These are phyloP conservation scores for Bruguiera parviflora DNA, from an alignment of 345 rosid genomes.

Conservation along the genomic window DNA sequence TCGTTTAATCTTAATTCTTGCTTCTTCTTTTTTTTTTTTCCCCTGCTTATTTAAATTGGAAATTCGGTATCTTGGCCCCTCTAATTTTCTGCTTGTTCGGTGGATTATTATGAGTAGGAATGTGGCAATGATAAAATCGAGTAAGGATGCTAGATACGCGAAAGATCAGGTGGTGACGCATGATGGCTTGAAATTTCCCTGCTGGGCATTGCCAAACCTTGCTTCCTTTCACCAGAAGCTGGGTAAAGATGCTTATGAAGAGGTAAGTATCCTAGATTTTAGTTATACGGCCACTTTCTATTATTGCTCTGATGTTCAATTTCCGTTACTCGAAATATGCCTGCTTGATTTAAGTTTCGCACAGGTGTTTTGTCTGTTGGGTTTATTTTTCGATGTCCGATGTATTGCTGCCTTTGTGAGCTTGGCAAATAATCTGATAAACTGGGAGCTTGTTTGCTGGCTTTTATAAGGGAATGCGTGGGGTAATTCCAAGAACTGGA, in stretches of 20 bases:
- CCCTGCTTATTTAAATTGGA: neutral
- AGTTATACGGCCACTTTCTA: too few species aligned
- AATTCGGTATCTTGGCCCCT: neutral
- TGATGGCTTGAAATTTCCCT: slow-evolving; percentile 72
- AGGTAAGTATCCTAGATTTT: slow-evolving; percentile 29
- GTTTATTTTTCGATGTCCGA: too few species aligned
- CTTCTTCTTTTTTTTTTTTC: neutral
- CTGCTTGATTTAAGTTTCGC: too few species aligned
- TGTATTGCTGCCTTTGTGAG: too few species aligned
- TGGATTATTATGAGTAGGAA: slow-evolving; percentile 31
- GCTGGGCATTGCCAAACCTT: slow-evolving; percentile 79
- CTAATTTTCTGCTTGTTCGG: neutral
- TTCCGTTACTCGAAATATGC: too few species aligned
- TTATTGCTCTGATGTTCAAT: too few species aligned
- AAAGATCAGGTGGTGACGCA: slow-evolving; percentile 74
- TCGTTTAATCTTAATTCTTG: neutral
- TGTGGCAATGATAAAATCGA: slow-evolving; percentile 75
- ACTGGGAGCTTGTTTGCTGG: too few species aligned
- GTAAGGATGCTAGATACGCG: slow-evolving; percentile 73
- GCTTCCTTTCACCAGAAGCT: slow-evolving; percentile 45
- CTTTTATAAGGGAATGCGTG: neutral
- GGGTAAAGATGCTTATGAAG: slow-evolving; percentile 59
- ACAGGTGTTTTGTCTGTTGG: too few species aligned
- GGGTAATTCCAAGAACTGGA: neutral
- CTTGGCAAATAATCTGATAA: too few species aligned